Conservation (phyloP, 2,329 filamentous ascomycete species). For the Teratosphaeria destructans region DNA sequence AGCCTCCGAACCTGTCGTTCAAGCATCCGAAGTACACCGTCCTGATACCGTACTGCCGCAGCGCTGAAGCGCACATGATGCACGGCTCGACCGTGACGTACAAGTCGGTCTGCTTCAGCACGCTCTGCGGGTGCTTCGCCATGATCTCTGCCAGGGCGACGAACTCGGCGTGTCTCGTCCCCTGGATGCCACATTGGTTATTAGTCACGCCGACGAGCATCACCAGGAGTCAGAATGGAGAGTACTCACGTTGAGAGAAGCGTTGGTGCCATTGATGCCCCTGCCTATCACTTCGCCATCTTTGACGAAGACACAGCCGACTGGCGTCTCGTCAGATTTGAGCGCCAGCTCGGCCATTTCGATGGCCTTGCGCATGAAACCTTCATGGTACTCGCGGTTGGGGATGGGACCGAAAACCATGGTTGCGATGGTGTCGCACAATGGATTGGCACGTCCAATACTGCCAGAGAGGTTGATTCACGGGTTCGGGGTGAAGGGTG, state of each 20-base stretch:
- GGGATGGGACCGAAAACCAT: conserved; percentile 26
- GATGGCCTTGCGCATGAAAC: conserved; percentile 77
- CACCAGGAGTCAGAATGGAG: neutral
- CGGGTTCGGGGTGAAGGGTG: neutral
- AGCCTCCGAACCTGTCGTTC: conserved; percentile 95
- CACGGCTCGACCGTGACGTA: conserved; percentile 98
- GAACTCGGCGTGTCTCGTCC: conserved; percentile 91
- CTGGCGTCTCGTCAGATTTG: conserved; percentile 79
- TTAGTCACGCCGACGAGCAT: neutral
- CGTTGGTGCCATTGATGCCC: conserved; percentile 96
- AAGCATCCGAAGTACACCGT: conserved; percentile 90
- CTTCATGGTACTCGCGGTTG: conserved; percentile 40
- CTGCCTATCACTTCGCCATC: conserved; percentile 67
- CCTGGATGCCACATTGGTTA: conserved; percentile 36
- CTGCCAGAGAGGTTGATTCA: neutral
- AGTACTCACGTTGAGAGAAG: conserved; percentile 55
- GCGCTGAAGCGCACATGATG: conserved; percentile 93
- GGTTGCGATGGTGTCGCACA: neutral
- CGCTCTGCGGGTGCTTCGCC: conserved; percentile 51
- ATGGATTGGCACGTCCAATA: neutral
- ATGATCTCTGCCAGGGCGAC: conserved; percentile 66
- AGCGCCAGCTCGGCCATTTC: conserved; percentile 84
- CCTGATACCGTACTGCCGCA: conserved; percentile 78
- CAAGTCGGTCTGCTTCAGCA: conserved; percentile 65
- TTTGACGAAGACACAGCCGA: conserved; percentile 88